Evolutionary conservation across 208 protist genomes (phyloP).

Genomic region (Trichomonas vaginalis): DNA sequence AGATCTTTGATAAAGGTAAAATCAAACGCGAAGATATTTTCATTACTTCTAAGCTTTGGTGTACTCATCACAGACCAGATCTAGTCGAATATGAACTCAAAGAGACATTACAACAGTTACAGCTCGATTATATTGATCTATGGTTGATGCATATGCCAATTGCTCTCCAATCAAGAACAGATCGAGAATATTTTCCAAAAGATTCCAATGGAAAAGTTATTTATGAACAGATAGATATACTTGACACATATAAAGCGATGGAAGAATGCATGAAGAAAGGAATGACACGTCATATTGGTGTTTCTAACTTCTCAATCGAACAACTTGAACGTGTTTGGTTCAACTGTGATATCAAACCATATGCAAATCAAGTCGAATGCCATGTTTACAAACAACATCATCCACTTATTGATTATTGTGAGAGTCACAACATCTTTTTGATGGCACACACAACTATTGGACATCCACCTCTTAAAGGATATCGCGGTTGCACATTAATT

Average conservation of each 20-base stretch:
- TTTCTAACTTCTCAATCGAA: too few relatives aligned
- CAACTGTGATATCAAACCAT: neutral
- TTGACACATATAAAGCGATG: neutral
- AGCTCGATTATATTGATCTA: neutral
- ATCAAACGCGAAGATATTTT: neutral
- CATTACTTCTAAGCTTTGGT: neutral
- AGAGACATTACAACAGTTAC: neutral
- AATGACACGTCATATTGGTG: neutral
- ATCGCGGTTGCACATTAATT: neutral
- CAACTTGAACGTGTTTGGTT: neutral
- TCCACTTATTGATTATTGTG: neutral
- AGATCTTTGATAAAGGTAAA: neutral
- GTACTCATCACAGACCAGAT: neutral
- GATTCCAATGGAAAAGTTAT: neutral
- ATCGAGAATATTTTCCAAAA: neutral
- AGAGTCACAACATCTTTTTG: neutral
- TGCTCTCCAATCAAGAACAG: neutral
- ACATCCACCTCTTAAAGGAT: neutral
- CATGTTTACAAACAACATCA: neutral
- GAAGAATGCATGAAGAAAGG: neutral
- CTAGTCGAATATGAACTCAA: neutral
- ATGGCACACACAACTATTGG: too few relatives aligned
- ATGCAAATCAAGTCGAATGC: neutral
- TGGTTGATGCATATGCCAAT: neutral
- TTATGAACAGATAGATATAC: too few relatives aligned